These are phyloP conservation scores for Lindgomyces ingoldianus DNA, from an alignment of 495 filamentous ascomycete genomes.

Conservation along the genomic window DNA sequence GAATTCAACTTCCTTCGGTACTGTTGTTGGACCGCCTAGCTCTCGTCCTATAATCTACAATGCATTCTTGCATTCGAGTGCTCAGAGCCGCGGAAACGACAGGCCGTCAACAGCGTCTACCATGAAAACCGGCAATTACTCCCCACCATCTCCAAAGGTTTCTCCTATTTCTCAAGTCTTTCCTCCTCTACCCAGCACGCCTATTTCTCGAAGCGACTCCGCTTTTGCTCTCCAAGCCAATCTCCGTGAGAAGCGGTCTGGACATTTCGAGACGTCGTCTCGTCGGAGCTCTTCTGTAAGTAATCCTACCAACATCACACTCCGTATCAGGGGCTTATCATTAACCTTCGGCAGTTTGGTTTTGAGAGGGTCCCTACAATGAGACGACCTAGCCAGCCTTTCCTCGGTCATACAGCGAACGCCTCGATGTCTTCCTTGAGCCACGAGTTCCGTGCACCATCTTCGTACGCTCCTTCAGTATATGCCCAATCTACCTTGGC, in stretches of 20 bases:
- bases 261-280: conserved; percentile 83
- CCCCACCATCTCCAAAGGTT: conserved; percentile 75
- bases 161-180: conserved; percentile 83
- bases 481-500: conserved; percentile 97
- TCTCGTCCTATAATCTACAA: conserved; percentile 73
- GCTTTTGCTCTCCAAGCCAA: conserved; percentile 82
- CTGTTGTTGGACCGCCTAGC: conserved; percentile 46
- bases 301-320: background rate
- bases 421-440: conserved; percentile 81
- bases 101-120: conserved; percentile 77
- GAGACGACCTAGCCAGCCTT: conserved; percentile 80
- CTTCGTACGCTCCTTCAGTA: conserved; percentile 88
- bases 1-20: conserved; percentile 84
- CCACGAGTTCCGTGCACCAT: conserved; percentile 70
- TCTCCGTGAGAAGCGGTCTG: conserved; percentile 89
- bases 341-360: conserved; percentile 58
- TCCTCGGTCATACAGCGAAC: conserved; percentile 77
- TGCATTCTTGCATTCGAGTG: conserved; percentile 79
- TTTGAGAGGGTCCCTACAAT: conserved; percentile 68
- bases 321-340: conserved; percentile 1
- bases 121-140: conserved; percentile 60
- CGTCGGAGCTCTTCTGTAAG: conserved; percentile 77
- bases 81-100: conserved; percentile 62
- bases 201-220: conserved; percentile 84
- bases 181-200: conserved; percentile 69